These are phyloP conservation scores for Triadica sebifera DNA, from an alignment of 345 rosid species.

Conservation along the genomic window DNA sequence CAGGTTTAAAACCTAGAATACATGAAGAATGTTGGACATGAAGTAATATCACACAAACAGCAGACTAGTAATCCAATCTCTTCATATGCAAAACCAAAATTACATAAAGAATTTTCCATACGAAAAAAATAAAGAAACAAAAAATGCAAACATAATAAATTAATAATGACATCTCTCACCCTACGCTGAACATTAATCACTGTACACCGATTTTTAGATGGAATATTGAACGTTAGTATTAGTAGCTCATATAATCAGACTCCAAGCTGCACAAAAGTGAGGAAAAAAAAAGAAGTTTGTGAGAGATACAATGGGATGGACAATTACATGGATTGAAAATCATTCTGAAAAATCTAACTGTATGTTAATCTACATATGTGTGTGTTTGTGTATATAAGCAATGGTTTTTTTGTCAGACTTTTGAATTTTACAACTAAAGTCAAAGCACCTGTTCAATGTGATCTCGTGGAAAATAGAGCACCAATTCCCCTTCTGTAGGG, in stretches of 20 bases:
- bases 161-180: constrained; percentile 39
- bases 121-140: neutral
- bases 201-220: constrained; percentile 87
- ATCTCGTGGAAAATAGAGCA: constrained; percentile 96
- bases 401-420: neutral
- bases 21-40: constrained; percentile 21
- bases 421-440: neutral
- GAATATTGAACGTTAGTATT: constrained; percentile 73
- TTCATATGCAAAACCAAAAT: neutral
- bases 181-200: constrained; percentile 78
- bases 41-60: constrained; percentile 12
- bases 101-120: no score
- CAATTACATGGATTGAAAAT: neutral
- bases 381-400: neutral
- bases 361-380: neutral
- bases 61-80: neutral
- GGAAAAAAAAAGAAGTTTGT: neutral
- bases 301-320: neutral
- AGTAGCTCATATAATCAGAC: constrained; percentile 81
- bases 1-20: constrained; percentile 72
- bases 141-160: neutral
- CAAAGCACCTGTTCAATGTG: constrained; percentile 86
- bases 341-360: neutral
- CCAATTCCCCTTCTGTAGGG: constrained; percentile 87
- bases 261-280: constrained; percentile 52